phyloP scores from a whole-genome alignment of 768 basidiomycete species.

The Pulveroboletus sp. region DNA sequence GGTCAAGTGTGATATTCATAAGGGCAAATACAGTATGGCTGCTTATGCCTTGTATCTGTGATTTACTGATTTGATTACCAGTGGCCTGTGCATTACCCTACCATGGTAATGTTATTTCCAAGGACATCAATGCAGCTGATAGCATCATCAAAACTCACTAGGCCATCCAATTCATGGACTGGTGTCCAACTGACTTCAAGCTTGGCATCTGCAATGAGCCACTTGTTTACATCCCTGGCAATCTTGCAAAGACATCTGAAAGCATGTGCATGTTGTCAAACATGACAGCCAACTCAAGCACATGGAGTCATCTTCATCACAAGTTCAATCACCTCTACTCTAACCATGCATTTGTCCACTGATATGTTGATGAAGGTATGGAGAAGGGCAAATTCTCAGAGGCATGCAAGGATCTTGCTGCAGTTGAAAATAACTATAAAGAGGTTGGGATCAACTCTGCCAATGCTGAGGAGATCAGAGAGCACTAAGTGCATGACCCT shows the following conservation, averaged over 20 bases:
- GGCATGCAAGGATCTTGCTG: conserved; percentile 98
- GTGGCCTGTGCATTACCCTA: conserved; percentile 69
- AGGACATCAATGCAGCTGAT: conserved; percentile 74
- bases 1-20: conserved; percentile 75
- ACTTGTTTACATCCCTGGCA: conserved; percentile 71
- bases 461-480: conserved; percentile 47
- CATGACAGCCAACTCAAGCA: conserved; percentile 66
- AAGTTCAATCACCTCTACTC: conserved; percentile 80
- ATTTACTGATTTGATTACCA: conserved; percentile 16
- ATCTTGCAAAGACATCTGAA: conserved; percentile 71
- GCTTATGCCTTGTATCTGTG: neutral
- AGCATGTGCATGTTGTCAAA: conserved; percentile 79
- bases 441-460: conserved; percentile 66
- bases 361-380: conserved; percentile 78
- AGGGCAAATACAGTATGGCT: conserved; percentile 68
- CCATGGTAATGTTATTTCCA: conserved; percentile 75
- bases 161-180: conserved; percentile 76
- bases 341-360: conserved; percentile 52
- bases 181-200: conserved; percentile 79
- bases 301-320: conserved; percentile 73
- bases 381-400: conserved; percentile 97
- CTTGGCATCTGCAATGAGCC: conserved; percentile 77
- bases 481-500: conserved; percentile 34
- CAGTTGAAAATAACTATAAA: conserved; percentile 94
- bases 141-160: conserved; percentile 73